Evolutionary conservation across 2,329 filamentous ascomycete species (phyloP).

Genomic region (Ramichloridium luteum): DNA sequence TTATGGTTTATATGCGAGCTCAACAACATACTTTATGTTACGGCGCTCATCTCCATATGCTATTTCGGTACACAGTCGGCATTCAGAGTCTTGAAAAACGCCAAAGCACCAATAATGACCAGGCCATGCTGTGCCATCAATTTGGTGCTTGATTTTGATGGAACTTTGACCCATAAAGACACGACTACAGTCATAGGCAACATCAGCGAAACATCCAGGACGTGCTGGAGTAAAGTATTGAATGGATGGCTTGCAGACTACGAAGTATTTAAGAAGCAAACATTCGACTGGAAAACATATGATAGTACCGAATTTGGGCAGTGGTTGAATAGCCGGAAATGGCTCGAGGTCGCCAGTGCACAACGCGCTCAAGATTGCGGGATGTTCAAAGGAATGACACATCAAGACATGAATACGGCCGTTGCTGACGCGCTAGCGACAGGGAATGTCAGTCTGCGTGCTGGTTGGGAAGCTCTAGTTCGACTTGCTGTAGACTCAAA

Average conservation of each 20-base stretch:
- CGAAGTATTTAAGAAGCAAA: constrained; percentile 20
- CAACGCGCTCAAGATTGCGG: constrained; percentile 27
- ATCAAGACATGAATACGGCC: constrained; percentile 18
- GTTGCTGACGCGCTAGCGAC: constrained; percentile 21
- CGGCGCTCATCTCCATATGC: no score
- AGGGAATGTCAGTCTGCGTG: constrained; percentile 25
- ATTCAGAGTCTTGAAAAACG: no score
- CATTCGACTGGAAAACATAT: constrained; percentile 17
- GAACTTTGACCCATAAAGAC: constrained; percentile 34
- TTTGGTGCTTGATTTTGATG: constrained; percentile 36
- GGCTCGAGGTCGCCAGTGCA: constrained; percentile 31
- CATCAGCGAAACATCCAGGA: constrained; percentile 21
- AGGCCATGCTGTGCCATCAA: constrained; percentile 10
- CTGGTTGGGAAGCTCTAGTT: constrained; percentile 26
- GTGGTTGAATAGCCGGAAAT: constrained; percentile 26
- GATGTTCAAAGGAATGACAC: constrained; percentile 30
- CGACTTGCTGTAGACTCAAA: background rate
- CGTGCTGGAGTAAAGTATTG: constrained; percentile 26
- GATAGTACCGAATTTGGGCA: constrained; percentile 25
- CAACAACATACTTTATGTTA: no score
- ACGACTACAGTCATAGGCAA: constrained; percentile 32
- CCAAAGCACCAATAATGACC: no score
- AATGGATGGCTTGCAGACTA: constrained; percentile 33
- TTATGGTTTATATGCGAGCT: no score
- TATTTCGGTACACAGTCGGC: no score